phyloP scores from a whole-genome alignment of 1,284 basidiomycete species.

The Trametes pubescens region DNA sequence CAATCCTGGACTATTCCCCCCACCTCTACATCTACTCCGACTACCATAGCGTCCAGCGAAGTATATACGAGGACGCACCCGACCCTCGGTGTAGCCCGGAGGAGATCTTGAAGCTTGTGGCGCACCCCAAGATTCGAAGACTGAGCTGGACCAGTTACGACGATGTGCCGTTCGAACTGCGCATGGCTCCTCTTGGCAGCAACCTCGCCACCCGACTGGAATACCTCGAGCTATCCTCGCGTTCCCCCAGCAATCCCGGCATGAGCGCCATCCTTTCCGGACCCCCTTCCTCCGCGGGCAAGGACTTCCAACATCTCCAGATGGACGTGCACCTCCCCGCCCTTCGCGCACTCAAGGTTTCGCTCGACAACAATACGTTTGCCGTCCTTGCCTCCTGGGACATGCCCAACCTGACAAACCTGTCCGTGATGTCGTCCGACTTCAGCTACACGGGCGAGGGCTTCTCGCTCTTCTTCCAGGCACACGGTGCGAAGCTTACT shows the following conservation, averaged over 20 bases:
- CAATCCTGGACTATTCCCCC: slow-evolving; percentile 70
- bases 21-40: slow-evolving; percentile 68
- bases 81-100: slow-evolving; percentile 58
- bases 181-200: slow-evolving; percentile 60
- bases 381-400: slow-evolving; percentile 63
- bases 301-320: slow-evolving; percentile 34
- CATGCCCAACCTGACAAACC: slow-evolving; percentile 66
- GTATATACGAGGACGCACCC: slow-evolving; percentile 51
- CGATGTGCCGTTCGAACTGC: slow-evolving; percentile 64
- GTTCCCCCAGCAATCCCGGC: slow-evolving; percentile 41
- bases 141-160: slow-evolving; percentile 78
- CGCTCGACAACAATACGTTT: slow-evolving; percentile 75
- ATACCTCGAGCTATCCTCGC: slow-evolving; percentile 65
- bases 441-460: slow-evolving; percentile 69
- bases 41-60: slow-evolving; percentile 66
- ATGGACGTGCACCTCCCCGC: slow-evolving; percentile 56
- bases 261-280: slow-evolving; percentile 35
- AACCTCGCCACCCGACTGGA: slow-evolving; percentile 57
- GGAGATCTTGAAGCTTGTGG: slow-evolving; percentile 63
- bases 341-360: slow-evolving; percentile 70
- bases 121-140: slow-evolving; percentile 62
- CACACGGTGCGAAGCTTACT: slow-evolving; percentile 64
- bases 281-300: slow-evolving; percentile 29
- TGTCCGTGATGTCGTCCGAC: slow-evolving; percentile 73
- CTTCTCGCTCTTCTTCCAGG: slow-evolving; percentile 68